These are phyloP conservation scores for Alternaria gansuensis DNA, from an alignment of 2,329 filamentous ascomycete genomes.

Conservation along the genomic window DNA sequence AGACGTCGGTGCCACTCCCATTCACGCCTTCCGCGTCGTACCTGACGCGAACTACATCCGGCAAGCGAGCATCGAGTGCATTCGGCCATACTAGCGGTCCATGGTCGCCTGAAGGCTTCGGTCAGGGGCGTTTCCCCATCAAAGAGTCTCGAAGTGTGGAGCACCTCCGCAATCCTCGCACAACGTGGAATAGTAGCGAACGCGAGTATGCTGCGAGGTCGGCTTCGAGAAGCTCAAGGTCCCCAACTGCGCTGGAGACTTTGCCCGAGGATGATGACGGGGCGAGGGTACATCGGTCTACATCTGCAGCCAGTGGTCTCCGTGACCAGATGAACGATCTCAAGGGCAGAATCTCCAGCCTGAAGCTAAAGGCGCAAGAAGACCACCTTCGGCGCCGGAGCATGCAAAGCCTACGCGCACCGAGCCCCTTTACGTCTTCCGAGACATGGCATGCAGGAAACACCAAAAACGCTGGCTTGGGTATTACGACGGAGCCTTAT, in stretches of 20 bases:
- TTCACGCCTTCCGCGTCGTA: slow-evolving; percentile 47
- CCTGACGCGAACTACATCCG: slow-evolving; percentile 35
- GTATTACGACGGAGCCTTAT: slow-evolving; percentile 40
- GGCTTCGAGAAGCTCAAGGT: slow-evolving; percentile 52
- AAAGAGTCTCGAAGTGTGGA: slow-evolving; percentile 54
- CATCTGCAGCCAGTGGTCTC: slow-evolving; percentile 76
- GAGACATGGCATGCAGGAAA: slow-evolving; percentile 64
- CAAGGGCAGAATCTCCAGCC: slow-evolving; percentile 81
- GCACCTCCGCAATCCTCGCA: slow-evolving; percentile 48
- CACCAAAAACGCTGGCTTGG: slow-evolving; percentile 42
- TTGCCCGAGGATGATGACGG: slow-evolving; percentile 53
- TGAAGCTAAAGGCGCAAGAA: slow-evolving; percentile 80
- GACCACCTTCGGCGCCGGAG: slow-evolving; percentile 82
- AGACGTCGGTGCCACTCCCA: slow-evolving; percentile 51
- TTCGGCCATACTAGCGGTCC: slow-evolving; percentile 50
- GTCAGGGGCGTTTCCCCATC: slow-evolving; percentile 49
- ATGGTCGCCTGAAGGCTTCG: slow-evolving; percentile 50
- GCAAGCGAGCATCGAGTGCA: slow-evolving; percentile 53
- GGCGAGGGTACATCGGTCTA: slow-evolving; percentile 66
- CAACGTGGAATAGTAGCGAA: slow-evolving; percentile 35
- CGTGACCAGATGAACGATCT: slow-evolving; percentile 87
- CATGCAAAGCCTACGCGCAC: slow-evolving; percentile 75
- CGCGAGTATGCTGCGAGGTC: slow-evolving; percentile 45
- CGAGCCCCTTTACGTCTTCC: slow-evolving; percentile 81
- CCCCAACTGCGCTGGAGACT: slow-evolving; percentile 52